Evolutionary conservation across 768 basidiomycete genomes (phyloP).

Genomic region (Amanita pseudoporphyria): DNA sequence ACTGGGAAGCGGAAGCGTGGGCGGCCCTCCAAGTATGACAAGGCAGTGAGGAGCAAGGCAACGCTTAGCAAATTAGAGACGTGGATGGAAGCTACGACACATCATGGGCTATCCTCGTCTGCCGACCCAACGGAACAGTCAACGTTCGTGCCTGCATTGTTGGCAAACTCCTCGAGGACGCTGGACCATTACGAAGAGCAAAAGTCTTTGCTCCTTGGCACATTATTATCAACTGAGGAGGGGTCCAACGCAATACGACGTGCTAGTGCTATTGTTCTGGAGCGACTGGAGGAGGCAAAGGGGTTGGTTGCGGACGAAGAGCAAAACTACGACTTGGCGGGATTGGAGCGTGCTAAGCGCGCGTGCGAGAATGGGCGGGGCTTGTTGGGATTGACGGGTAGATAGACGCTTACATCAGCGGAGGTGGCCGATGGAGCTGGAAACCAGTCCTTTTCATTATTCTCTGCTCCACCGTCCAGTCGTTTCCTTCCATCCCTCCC

Average conservation of each 20-base stretch:
- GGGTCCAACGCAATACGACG: conserved; percentile 27
- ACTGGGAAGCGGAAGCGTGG: conserved; percentile 36
- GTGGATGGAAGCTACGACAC: conserved; percentile 29
- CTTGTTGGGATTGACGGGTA: conserved; percentile 31
- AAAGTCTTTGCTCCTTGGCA: background rate
- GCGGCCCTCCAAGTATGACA: conserved; percentile 54
- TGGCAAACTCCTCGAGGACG: background rate
- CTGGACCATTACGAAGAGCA: background rate
- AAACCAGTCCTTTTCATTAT: conserved; percentile 9
- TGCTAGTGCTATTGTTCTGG: conserved; percentile 39
- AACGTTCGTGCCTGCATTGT: no score
- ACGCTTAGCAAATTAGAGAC: conserved; percentile 38
- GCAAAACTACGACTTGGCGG: conserved; percentile 22
- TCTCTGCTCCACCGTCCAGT: conserved; percentile 14
- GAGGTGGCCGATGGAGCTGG: conserved; percentile 8
- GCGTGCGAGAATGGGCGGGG: background rate
- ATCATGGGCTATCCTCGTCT: no score
- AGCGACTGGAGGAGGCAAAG: conserved; percentile 44
- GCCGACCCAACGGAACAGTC: no score
- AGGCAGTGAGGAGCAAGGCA: conserved; percentile 40
- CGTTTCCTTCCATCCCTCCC: conserved; percentile 11
- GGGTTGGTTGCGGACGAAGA: conserved; percentile 27
- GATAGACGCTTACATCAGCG: conserved; percentile 16
- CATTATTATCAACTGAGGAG: conserved; percentile 11
- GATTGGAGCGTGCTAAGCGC: background rate